These are phyloP conservation scores for Barnettozyma wickerhamii DNA, from an alignment of 805 yeast species.

Conservation along the genomic window DNA sequence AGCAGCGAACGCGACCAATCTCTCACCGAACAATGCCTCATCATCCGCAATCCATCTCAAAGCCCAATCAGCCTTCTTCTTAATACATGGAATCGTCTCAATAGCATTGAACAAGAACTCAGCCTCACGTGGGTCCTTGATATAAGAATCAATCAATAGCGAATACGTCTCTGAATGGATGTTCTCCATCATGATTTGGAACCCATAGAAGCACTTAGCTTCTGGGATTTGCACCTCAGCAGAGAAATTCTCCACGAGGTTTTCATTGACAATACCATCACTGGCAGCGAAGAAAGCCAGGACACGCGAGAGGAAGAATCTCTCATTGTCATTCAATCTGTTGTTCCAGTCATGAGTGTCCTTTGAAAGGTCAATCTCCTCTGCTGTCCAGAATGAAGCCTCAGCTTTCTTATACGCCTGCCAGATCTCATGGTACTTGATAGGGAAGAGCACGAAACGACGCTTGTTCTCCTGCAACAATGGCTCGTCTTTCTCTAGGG, in stretches of 20 bases:
- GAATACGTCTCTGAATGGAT: slow-evolving; percentile 98
- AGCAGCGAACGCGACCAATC: slow-evolving; percentile 97
- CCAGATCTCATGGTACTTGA: slow-evolving; percentile 97
- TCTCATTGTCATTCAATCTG: slow-evolving; percentile 83
- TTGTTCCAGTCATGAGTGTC: slow-evolving; percentile 92
- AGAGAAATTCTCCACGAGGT: slow-evolving; percentile 93
- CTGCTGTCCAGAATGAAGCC: slow-evolving; percentile 99
- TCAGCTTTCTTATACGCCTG: slow-evolving; percentile 98
- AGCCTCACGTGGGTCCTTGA: slow-evolving; percentile 93
- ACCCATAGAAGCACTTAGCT: slow-evolving; percentile 98
- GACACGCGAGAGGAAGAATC: slow-evolving; percentile 87
- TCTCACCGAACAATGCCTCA: slow-evolving; percentile 87
- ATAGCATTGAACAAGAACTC: slow-evolving; percentile 91
- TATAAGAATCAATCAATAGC: slow-evolving; percentile 87
- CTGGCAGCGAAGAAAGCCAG: slow-evolving; percentile 98
- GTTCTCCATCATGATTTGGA: slow-evolving; percentile 99
- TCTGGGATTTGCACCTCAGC: slow-evolving; percentile 97
- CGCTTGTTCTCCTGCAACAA: slow-evolving; percentile 76
- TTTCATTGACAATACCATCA: slow-evolving; percentile 97
- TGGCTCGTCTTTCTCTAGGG: slow-evolving; percentile 83
- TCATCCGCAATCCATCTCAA: slow-evolving; percentile 92
- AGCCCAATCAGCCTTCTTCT: slow-evolving; percentile 99
- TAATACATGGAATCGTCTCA: slow-evolving; percentile 93
- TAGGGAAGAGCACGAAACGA: slow-evolving; percentile 93
- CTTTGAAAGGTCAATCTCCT: slow-evolving; percentile 93